Evolutionary conservation across 768 basidiomycete genomes (phyloP), one percentile per base, ranked within the genome.

Genomic region (Porphyrellus cyaneotinctus): DNA sequence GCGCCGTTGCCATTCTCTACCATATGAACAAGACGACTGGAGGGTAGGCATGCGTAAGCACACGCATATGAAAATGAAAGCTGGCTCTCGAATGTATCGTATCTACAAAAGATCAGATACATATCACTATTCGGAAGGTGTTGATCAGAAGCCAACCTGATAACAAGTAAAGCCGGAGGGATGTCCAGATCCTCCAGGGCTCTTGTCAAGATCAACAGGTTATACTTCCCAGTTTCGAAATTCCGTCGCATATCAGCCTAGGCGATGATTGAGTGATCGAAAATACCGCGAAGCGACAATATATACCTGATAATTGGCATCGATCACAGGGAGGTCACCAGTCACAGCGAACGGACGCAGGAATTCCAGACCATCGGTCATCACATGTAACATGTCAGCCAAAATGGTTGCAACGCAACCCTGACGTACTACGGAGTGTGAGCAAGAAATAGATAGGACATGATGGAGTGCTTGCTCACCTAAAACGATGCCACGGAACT

Each of bases 401-500:
- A 90, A 70, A n/a, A 78, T 74, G 23, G 72, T 63, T n/a, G 85
- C 87, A 38, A 81, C 75, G 32, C 70, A 68, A 32, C 75, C 69
- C 49, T 73, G 74, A 58, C 77, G 77, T 2, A 88, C 87, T 90
- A 33, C 38, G 50, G 45, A 41, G 13, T 50, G 51, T 62, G 17
- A 59, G 52, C 49, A 37, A 38, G 20, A 24, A 57, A 32, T 4
- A 28, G 26, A 28, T 28, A 28, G 18, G 82, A 75, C 35, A 86
- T 63, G 42, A 14, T 8, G 11, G n/a, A 17, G 36, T 22, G 15
- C 23, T 35, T 38, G 32, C 64, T 51, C 58, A 88, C 89, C 87
- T 56, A 89, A 76, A 24, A 91, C 66, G 22, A 91, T 74, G 15
- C 81, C 85, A 41, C 86, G 80, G 61, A 91, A 90, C 5, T 64